Conservation (phyloP, 148 eudicot genomes). For the Nepenthes mirabilis region DNA sequence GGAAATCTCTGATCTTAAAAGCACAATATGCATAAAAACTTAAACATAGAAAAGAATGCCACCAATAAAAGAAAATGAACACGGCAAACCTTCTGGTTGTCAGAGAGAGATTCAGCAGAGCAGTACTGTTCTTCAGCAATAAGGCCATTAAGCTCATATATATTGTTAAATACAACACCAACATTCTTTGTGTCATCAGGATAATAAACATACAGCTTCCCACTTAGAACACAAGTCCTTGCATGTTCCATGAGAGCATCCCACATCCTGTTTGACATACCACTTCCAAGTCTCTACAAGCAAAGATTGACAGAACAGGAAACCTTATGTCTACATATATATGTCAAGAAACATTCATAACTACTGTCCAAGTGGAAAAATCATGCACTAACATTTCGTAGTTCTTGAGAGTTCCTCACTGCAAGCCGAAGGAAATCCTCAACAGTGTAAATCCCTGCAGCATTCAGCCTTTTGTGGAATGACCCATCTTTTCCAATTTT, state of each 20-base stretch:
- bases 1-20: no score
- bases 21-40: no score
- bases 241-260: conserved; percentile 81
- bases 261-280: conserved; percentile 99
- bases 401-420: conserved; percentile 62
- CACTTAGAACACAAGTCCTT: conserved; percentile 81
- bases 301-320: background rate
- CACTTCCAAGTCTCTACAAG: conserved; percentile 81
- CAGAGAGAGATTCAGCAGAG: conserved; percentile 71
- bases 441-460: conserved; percentile 55
- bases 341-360: background rate
- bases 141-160: conserved; percentile 70
- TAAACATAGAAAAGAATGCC: background rate
- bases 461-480: conserved; percentile 75
- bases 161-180: conserved; percentile 72
- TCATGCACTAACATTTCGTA: conserved; percentile 49
- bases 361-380: background rate
- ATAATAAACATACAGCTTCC: conserved; percentile 70
- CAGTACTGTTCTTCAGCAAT: conserved; percentile 57
- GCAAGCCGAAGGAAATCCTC: conserved; percentile 77
- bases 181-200: conserved; percentile 55
- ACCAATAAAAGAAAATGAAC: background rate
- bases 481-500: conserved; percentile 98
- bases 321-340: background rate
- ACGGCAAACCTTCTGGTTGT: conserved; percentile 61